Percentiles rank a stretch among this genome's conserved stretches.
These are phyloP conservation scores for Entomortierella chlamydospora DNA, from an alignment of 192 early-diverging fungal genomes.

Conservation along the genomic window DNA sequence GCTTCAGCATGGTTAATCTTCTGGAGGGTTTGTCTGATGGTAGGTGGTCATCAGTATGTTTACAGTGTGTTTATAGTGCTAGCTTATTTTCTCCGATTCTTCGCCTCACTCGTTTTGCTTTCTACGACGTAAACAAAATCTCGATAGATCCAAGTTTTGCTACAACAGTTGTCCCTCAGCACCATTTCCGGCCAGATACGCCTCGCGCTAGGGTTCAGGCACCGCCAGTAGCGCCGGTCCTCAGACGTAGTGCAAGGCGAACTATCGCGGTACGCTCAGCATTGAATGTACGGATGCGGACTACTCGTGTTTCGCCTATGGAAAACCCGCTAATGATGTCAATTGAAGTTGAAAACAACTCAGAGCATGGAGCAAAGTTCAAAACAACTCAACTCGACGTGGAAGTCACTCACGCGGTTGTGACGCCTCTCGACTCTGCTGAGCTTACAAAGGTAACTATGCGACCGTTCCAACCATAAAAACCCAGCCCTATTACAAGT, in stretches of 20 bases:
- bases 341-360: slow-evolving; percentile 70
- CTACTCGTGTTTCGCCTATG: slow-evolving; percentile 65
- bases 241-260: slow-evolving; percentile 56
- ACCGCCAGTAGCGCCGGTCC: slow-evolving; percentile 20
- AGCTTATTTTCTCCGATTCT: background rate
- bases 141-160: slow-evolving; percentile 27
- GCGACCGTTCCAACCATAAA: background rate
- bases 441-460: slow-evolving; percentile 56
- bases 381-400: slow-evolving; percentile 61
- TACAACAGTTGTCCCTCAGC: slow-evolving; percentile 26
- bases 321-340: slow-evolving; percentile 74
- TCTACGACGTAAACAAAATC: too few species aligned
- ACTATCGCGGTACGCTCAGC: slow-evolving; percentile 63
- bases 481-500: background rate
- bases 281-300: slow-evolving; percentile 68
- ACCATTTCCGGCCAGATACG: slow-evolving; percentile 46
- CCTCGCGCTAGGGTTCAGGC: slow-evolving; percentile 37
- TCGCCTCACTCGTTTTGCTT: background rate
- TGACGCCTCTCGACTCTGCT: slow-evolving; percentile 54
- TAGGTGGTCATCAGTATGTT: slow-evolving; percentile 14
- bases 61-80: background rate
- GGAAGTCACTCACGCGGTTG: slow-evolving; percentile 64
- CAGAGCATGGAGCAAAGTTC: slow-evolving; percentile 63
- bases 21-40: slow-evolving; percentile 64
- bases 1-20: slow-evolving; percentile 66